Percentiles rank a stretch among this genome's conserved stretches.
Evolutionary conservation across 2,329 filamentous ascomycete genomes (phyloP).

Genomic region (Paraconiothyrium brasiliense): DNA sequence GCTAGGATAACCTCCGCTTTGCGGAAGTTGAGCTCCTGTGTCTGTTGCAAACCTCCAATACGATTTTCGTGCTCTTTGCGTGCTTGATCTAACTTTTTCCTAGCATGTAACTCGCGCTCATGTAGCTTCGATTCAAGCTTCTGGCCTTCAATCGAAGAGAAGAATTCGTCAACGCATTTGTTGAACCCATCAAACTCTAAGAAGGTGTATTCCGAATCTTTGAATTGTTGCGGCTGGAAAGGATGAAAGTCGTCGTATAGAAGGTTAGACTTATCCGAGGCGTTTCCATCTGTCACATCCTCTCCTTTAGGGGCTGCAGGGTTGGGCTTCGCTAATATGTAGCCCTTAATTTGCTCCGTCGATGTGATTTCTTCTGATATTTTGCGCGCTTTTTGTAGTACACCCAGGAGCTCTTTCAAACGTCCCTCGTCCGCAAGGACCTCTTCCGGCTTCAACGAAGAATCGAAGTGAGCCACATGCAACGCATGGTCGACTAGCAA

Average conservation of each 20-base stretch:
- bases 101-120: conserved; percentile 83
- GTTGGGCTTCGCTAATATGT: conserved; percentile 79
- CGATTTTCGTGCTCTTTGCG: conserved; percentile 84
- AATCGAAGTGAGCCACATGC: conserved; percentile 73
- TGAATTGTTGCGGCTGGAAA: conserved; percentile 83
- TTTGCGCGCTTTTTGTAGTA: conserved; percentile 74
- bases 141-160: conserved; percentile 94
- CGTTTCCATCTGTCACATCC: conserved; percentile 52
- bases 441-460: conserved; percentile 71
- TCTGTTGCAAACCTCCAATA: conserved; percentile 82
- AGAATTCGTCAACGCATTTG: conserved; percentile 94
- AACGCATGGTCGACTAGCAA: conserved; percentile 88
- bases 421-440: conserved; percentile 73
- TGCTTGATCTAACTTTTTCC: conserved; percentile 85
- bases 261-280: conserved; percentile 58
- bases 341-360: conserved; percentile 75
- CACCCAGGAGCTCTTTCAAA: conserved; percentile 72
- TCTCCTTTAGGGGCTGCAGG: conserved; percentile 46
- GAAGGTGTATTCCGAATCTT: conserved; percentile 72
- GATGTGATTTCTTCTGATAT: conserved; percentile 75
- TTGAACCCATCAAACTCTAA: conserved; percentile 87
- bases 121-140: conserved; percentile 84
- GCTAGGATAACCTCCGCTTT: conserved; percentile 92
- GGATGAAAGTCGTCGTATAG: conserved; percentile 97
- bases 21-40: conserved; percentile 82